Evolutionary conservation across 768 basidiomycete genomes (phyloP).

Genomic region (Boletus reticulatus): DNA sequence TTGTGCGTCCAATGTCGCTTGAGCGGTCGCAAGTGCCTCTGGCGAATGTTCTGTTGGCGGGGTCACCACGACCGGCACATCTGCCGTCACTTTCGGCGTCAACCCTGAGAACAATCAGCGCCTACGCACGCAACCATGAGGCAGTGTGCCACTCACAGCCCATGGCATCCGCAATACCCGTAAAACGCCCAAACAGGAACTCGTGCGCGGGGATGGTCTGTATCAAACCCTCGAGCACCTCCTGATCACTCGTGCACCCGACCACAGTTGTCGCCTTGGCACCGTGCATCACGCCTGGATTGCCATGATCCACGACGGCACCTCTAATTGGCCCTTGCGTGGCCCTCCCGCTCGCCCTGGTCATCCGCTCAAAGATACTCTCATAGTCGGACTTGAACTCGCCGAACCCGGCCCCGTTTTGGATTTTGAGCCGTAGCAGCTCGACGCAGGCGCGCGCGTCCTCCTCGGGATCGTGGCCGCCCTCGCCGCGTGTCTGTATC

Average conservation of each 20-base stretch:
- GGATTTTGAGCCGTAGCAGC: conserved; percentile 77
- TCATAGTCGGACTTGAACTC: conserved; percentile 79
- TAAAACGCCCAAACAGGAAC: conserved; percentile 83
- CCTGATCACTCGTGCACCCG: conserved; percentile 73
- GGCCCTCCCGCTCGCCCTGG: conserved; percentile 46
- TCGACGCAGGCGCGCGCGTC: conserved; percentile 90
- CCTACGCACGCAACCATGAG: not conserved
- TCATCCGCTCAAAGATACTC: conserved; percentile 85
- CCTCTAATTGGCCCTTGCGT: conserved; percentile 44
- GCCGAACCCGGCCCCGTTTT: conserved; percentile 76
- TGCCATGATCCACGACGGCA: conserved; percentile 85
- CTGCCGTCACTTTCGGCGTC: conserved; percentile 50
- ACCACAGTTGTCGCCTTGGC: conserved; percentile 76
- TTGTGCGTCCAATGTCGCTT: conserved; percentile 56
- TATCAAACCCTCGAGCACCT: conserved; percentile 70
- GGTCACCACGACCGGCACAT: conserved; percentile 27
- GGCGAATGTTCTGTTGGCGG: conserved; percentile 33
- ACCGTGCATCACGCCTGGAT: conserved; percentile 81
- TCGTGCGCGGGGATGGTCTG: conserved; percentile 64
- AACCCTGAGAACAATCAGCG: conserved; percentile 45
- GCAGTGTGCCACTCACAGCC: conserved; percentile 65
- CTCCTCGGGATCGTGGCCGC: conserved; percentile 93
- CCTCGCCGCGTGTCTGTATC: conserved; percentile 82
- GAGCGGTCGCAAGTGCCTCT: conserved; percentile 35
- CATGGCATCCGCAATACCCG: conserved; percentile 71